Evolutionary conservation across 495 filamentous ascomycete genomes (phyloP), one percentile per base, ranked within the genome.

Genomic region (Xylaria intraflava): DNA sequence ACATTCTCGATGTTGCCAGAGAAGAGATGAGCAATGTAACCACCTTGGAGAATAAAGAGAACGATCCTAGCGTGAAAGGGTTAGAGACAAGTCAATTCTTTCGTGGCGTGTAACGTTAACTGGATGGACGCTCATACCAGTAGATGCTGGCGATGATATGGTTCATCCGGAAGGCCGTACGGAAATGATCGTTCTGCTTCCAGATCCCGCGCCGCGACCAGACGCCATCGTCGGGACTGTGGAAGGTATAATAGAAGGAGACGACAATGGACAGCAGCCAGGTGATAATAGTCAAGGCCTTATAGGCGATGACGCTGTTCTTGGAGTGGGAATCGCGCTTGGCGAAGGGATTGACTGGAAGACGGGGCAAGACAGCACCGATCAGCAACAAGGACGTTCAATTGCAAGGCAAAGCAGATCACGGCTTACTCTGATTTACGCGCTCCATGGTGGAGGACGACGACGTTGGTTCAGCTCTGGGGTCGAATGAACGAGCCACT

Each of bases 1-100:
- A 88, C 82, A 6, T 77, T 60, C 17, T 74, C 75, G 20, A 73
- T 62, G 49, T 85, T 77, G 50, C 74, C 73, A 26, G 78, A 80
- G 78, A 89, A 94, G 46, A 96, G 80, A 57, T 88, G 81, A 65
- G 76, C 82, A 57, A 87, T 69, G 65, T 94, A 96, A 59, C 75
- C 81, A 47, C 85, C 65, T 62, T 96, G 90, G 39, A 86, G 73
- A 52, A 90, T 62, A 60, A 86, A 87, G 49, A 94, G 77, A 30
- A 84, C 64, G 50, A 92, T 72, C 88, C 86, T 89, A 46, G 29
- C 12, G 2, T n/a, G 20, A 17, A 20, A 7, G 22, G 39, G 49
- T 65, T 14, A 59, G 53, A 26, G 12, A 29, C 9, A 9, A 4
- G 9, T 38, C n/a, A 17, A n/a, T 17, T 16, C 36, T n/a, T 14